Base-by-base conservation (phyloP, 192 early-diverging fungal genomes). In the Backusella westeae region DNA sequence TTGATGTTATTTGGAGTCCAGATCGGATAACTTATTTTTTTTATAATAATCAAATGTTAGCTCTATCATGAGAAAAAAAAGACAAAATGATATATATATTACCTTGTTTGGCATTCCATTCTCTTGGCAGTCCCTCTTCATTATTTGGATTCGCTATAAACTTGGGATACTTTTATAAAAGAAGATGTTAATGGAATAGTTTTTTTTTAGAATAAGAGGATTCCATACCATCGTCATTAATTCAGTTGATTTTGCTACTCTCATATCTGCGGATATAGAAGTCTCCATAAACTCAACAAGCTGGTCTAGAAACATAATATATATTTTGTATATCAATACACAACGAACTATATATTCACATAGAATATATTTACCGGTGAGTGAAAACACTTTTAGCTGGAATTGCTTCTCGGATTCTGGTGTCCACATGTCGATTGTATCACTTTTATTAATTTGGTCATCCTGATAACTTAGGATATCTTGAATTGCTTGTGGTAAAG, bases 51-150 rank as follows among this genome's bases (percentile, higher is more conserved):
- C 36, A 29, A 17, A 41, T 35, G 34, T 42, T 39, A 19, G 56
- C 34, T 71, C 36, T 26, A 6, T 63, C 56, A 63, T 63, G 56
- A 63, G 26, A 63, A 63, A 59, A 59, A 59, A 26, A 26, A 59
- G 23, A 7, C 21, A 9, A 12, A 53, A 6, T 10, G 1, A 26
- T 23, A 6, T 34, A 38, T 4, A 35, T 5, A 34, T 77, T 79
- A 79, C 81, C 81, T 34, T 78, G 53, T 59, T 76, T 76, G 2
- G 81, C 15, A 59, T 79, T 72, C 81, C 81, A 82, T 2, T 78
- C 56, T 19, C 73, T 69, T 34, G 76, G 80, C 17, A 81, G 14
- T 3, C 66, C 52, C 29, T 67, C 23, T 34, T 81, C 72, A 9
- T 69, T 63, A n/a, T 53, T 52, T 3, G 66, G 14, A 23, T 69